Conservation (phyloP, 2,329 filamentous ascomycete genomes). For the Talaromyces sp. region DNA sequence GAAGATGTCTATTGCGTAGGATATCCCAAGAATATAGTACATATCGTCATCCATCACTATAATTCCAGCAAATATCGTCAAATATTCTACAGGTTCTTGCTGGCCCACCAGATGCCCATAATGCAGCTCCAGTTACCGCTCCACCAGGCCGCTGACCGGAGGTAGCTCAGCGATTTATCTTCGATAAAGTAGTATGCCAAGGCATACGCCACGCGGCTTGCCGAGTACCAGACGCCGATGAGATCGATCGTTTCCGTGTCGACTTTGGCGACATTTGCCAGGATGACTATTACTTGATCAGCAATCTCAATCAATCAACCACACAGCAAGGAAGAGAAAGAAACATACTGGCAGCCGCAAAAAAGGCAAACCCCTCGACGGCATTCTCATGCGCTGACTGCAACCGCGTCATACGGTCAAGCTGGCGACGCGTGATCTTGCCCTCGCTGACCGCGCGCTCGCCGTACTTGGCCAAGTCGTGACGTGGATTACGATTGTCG, state of each 20-base stretch:
- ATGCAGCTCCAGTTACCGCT: constrained; percentile 35
- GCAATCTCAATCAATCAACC: not conserved
- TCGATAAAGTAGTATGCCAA: constrained; percentile 31
- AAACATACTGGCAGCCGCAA: constrained; percentile 30
- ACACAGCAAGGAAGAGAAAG: not conserved
- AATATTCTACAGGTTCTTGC: constrained; percentile 17
- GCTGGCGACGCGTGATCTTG: constrained; percentile 39
- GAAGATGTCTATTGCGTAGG: constrained; percentile 13
- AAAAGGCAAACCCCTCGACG: constrained; percentile 37
- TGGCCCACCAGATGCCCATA: constrained; percentile 31
- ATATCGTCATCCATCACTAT: not conserved
- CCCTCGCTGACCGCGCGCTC: constrained; percentile 39
- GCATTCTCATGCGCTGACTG: constrained; percentile 47
- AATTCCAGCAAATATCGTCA: not conserved
- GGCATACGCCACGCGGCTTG: constrained; percentile 30
- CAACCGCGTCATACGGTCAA: constrained; percentile 41
- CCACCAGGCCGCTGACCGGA: constrained; percentile 37
- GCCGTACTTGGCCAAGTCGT: constrained; percentile 46
- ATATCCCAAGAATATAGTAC: not conserved
- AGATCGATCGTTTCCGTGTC: constrained; percentile 31
- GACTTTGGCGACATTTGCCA: constrained; percentile 32
- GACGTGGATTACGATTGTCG: constrained; percentile 44
- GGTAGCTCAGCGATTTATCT: constrained; percentile 22
- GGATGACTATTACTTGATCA: constrained; percentile 21
- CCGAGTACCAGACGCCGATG: constrained; percentile 32